phyloP scores from a whole-genome alignment of 768 basidiomycete species.

The Podaxis sp. region DNA sequence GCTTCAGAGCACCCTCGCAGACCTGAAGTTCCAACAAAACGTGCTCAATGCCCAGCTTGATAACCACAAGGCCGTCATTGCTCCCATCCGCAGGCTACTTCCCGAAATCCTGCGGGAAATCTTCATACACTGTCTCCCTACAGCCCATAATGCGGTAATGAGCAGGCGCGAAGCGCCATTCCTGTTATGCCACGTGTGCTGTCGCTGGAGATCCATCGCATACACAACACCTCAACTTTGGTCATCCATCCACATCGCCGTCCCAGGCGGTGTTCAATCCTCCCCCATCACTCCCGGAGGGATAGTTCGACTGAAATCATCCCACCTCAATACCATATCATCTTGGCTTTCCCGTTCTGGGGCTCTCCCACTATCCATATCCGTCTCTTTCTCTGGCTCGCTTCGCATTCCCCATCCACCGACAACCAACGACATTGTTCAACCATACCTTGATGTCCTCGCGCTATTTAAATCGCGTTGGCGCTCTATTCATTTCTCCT shows the following conservation, averaged over 20 bases:
- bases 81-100: constrained; percentile 19
- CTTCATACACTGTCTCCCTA: constrained; percentile 21
- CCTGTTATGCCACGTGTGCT: constrained; percentile 18
- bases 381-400: neutral
- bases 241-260: constrained; percentile 19
- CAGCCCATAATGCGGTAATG: constrained; percentile 15
- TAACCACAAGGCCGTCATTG: neutral
- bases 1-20: neutral
- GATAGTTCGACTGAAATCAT: neutral
- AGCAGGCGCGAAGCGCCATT: constrained; percentile 17
- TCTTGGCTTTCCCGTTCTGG: constrained; percentile 4
- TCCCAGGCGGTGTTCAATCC: neutral
- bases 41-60: neutral
- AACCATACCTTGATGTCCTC: neutral
- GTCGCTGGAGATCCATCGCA: constrained; percentile 19
- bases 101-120: constrained; percentile 23
- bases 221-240: constrained; percentile 20
- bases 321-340: neutral
- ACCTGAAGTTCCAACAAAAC: neutral
- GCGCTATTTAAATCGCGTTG: neutral
- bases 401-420: neutral
- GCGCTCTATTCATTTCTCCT: neutral
- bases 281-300: too few species aligned
- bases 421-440: neutral
- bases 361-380: constrained; percentile 1